Base-by-base conservation (phyloP, 169 alveolate species). In the Cystoisospora suis region DNA sequence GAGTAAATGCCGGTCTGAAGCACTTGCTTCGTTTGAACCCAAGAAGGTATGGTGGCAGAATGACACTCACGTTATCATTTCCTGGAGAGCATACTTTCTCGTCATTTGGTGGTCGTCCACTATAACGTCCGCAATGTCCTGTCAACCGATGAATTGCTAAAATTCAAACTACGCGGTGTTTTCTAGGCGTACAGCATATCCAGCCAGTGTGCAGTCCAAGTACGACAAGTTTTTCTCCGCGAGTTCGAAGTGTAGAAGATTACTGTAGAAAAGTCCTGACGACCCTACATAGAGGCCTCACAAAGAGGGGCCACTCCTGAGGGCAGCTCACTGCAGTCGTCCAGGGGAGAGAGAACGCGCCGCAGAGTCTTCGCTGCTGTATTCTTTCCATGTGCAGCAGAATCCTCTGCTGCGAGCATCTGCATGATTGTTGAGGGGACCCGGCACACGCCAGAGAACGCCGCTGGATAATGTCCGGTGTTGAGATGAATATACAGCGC, bases 251-350 rank as follows among this genome's bases (percentile, higher is more conserved):
- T 59, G 44, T n/a, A 86, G 86, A 32, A 86, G 77, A 12, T 69
- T 79, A 42, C 53, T 86, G 86, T 86, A 65, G 58, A 86, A 46
- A 5, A 86, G 49, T 27, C 75, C 91, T 86, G 85, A 83, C 12
- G 58, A n/a, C n/a, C n/a, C n/a, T n/a, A n/a, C n/a, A n/a, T n/a
- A n/a, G n/a, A n/a, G n/a, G n/a, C n/a, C n/a, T n/a, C n/a, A n/a
- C n/a, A n/a, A n/a, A n/a, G 34, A 9, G 46, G n/a, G 44, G 29
- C 42, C n/a, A 23, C 36, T 69, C 27, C 47, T 38, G 42, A n/a
- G 29, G 4, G 2, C 34, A 4, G 34, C 85, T 61, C 49, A 86
- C 90, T 77, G 47, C 83, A 86, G 46, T 86, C 70, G 44, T 65
- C 69, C 9, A 59, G 49, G 29, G 72, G 47, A 36, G 90, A 38